Conservation (phyloP, 2,329 filamentous ascomycete genomes). For the Rutstroemia sp. region DNA sequence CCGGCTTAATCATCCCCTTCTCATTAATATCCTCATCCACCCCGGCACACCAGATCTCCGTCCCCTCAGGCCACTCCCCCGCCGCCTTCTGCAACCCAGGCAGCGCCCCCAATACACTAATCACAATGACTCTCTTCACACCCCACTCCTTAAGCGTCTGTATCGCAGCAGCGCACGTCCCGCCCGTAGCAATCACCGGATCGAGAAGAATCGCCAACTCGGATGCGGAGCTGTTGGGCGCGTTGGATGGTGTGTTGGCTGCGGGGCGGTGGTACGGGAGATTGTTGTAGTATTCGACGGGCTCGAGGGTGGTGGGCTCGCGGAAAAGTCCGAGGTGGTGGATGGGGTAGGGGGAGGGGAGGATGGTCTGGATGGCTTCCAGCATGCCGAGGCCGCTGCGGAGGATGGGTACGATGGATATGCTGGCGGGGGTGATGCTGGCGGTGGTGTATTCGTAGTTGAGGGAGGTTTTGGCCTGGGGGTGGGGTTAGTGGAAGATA, state of each 20-base stretch:
- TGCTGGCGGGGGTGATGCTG: conserved; percentile 49
- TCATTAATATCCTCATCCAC: conserved; percentile 67
- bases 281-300: conserved; percentile 98
- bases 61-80: conserved; percentile 67
- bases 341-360: conserved; percentile 71
- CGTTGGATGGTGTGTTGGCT: conserved; percentile 32
- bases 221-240: conserved; percentile 35
- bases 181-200: conserved; percentile 88
- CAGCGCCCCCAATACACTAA: conserved; percentile 66
- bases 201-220: conserved; percentile 79
- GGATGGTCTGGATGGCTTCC: conserved; percentile 75
- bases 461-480: conserved; percentile 68
- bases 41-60: conserved; percentile 75
- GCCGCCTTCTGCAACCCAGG: conserved; percentile 67
- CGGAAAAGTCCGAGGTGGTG: conserved; percentile 95
- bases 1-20: conserved; percentile 86
- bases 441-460: conserved; percentile 67
- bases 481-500: not conserved
- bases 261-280: conserved; percentile 62
- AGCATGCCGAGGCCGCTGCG: conserved; percentile 88
- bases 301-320: conserved; percentile 76
- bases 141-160: conserved; percentile 88
- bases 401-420: conserved; percentile 88
- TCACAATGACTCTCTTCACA: conserved; percentile 69
- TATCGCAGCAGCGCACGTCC: conserved; percentile 83